phyloP scores from a whole-genome alignment of 164 flowering plant species.

The Kingdonia uniflora region DNA sequence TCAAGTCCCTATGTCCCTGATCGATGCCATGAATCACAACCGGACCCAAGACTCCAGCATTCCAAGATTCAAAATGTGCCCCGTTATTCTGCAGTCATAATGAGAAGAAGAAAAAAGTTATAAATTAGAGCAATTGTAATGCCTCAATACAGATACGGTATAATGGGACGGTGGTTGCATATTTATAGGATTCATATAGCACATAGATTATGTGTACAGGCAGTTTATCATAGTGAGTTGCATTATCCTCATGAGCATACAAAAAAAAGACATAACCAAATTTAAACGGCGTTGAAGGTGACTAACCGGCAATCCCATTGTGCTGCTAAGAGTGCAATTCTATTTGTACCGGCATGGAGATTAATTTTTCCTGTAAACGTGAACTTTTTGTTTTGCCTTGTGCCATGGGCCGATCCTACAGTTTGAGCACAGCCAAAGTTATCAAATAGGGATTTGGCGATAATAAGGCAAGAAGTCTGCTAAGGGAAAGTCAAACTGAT shows the following conservation, averaged over 20 bases:
- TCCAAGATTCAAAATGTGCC: slow-evolving; percentile 66
- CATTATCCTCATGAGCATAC: not conserved
- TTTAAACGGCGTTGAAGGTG: not conserved
- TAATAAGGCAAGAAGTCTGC: too few species aligned
- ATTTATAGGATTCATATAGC: too few species aligned
- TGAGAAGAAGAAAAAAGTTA: not conserved
- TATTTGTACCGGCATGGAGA: slow-evolving; percentile 67
- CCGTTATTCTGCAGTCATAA: slow-evolving; percentile 61
- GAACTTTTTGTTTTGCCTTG: slow-evolving; percentile 46
- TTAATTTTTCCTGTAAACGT: slow-evolving; percentile 47
- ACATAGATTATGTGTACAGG: too few species aligned
- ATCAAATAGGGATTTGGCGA: not conserved
- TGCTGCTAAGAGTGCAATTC: slow-evolving; percentile 77
- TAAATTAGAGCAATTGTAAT: too few species aligned
- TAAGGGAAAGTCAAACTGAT: too few species aligned
- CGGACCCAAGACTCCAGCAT: slow-evolving; percentile 73
- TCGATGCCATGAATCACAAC: slow-evolving; percentile 62
- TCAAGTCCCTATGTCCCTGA: slow-evolving; percentile 59
- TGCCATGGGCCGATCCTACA: slow-evolving; percentile 81
- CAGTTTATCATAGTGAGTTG: too few species aligned
- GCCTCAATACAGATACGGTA: too few species aligned
- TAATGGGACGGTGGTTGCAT: not conserved
- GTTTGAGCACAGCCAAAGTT: not conserved
- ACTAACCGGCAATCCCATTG: slow-evolving; percentile 85
- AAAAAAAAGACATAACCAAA: too few species aligned